phyloP scores from a whole-genome alignment of 169 alveolate species.

The Babesia microti region DNA sequence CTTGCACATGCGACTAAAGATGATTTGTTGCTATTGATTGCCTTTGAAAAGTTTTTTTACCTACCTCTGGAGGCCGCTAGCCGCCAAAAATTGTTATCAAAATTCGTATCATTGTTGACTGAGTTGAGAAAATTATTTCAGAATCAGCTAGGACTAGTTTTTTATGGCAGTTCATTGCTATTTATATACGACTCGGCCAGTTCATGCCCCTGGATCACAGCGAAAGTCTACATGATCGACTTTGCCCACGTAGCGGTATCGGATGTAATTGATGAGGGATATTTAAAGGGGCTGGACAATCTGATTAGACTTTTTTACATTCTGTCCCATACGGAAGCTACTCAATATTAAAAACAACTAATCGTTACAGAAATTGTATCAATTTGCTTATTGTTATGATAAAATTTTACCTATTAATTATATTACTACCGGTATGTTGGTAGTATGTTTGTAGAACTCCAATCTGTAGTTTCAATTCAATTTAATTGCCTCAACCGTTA shows the following conservation, averaged over 20 bases:
- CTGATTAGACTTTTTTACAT: slow-evolving; percentile 2
- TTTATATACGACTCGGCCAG: slow-evolving; percentile 46
- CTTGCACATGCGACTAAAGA: slow-evolving; percentile 34
- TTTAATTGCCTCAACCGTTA: no score
- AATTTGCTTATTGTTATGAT: no score
- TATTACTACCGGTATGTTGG: no score
- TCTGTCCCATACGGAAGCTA: no score
- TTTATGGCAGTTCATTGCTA: slow-evolving; percentile 51
- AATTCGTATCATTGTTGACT: slow-evolving; percentile 24
- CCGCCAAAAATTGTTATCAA: slow-evolving; percentile 14
- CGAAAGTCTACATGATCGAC: slow-evolving; percentile 48
- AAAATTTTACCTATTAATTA: no score
- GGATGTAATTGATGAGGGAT: slow-evolving; percentile 40
- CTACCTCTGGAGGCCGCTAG: slow-evolving; percentile 24
- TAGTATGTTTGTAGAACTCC: no score
- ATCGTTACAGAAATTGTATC: no score
- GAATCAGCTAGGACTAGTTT: slow-evolving; percentile 41
- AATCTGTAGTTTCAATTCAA: no score
- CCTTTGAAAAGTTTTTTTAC: slow-evolving; percentile 37
- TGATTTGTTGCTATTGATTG: slow-evolving; percentile 22
- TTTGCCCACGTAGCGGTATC: slow-evolving; percentile 53
- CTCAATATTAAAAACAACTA: no score
- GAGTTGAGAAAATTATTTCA: slow-evolving; percentile 35
- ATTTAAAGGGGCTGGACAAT: slow-evolving; percentile 37
- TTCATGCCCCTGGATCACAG: slow-evolving; percentile 11